Evolutionary conservation across 108 stramenopile species (phyloP).

Genomic region (Pseudonitzschia multiseries): DNA sequence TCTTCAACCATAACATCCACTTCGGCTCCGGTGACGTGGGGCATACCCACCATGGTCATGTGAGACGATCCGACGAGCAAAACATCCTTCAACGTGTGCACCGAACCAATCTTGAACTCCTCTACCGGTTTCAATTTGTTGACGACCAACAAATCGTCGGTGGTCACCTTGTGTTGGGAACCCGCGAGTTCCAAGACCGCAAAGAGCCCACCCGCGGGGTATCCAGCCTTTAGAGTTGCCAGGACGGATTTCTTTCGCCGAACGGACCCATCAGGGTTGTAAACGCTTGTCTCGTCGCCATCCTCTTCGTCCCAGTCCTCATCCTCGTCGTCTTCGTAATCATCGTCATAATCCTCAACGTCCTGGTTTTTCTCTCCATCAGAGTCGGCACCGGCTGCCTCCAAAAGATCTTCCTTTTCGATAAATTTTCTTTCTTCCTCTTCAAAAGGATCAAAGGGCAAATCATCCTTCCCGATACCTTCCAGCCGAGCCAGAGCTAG

Average conservation of each 20-base stretch:
- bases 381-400: constrained; percentile 24
- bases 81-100: constrained; percentile 72
- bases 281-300: constrained; percentile 19
- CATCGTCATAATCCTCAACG: constrained; percentile 38
- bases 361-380: constrained; percentile 36
- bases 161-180: constrained; percentile 83
- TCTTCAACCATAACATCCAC: constrained; percentile 90
- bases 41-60: constrained; percentile 79
- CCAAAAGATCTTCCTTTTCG: constrained; percentile 8
- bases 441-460: constrained; percentile 76
- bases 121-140: constrained; percentile 73
- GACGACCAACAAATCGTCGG: constrained; percentile 78
- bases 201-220: constrained; percentile 76
- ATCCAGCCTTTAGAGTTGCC: constrained; percentile 61
- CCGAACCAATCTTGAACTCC: constrained; percentile 64
- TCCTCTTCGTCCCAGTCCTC: constrained; percentile 43
- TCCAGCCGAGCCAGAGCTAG: constrained; percentile 65
- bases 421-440: constrained; percentile 48
- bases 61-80: constrained; percentile 68
- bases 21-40: constrained; percentile 66
- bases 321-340: constrained; percentile 35
- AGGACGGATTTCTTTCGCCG: constrained; percentile 57
- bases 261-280: constrained; percentile 62
- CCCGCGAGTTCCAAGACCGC: constrained; percentile 75
- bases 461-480: constrained; percentile 70